Base-by-base conservation (phyloP, 345 rosid genomes). In the Sisymbrium irio region DNA sequence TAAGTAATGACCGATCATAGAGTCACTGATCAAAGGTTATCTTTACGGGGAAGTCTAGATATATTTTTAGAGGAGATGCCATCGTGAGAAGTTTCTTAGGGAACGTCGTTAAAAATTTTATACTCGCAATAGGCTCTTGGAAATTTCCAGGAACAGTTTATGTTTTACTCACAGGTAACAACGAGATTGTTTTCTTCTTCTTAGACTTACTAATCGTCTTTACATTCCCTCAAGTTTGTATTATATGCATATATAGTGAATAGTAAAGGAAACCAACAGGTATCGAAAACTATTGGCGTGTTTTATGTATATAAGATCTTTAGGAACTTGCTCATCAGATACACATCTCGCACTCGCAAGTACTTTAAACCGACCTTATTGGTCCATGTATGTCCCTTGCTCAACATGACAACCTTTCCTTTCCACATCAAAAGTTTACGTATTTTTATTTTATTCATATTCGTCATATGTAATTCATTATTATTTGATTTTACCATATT, bases 321-420 rank as follows among this genome's bases (percentile, higher is more conserved):
- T 27, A 20, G 42, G 11, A 57, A 37, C 32, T 49, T 71, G 67
- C 18, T 36, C 37, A 36, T 36, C 37, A 36, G 36, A 33, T 33
- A 59, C 63, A 55, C 65, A 69, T 44, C 15, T 67, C 25, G 8
- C 56, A 58, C 58, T 67, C 25, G 8, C 56, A 58, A 47, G 27
- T 58, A 58, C 27, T 58, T 33, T 45, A 69, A 49, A 49, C 68
- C 12, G 45, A 50, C 61, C 67, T 40, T 44, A 44, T 44, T 72
- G 76, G 76, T 72, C 69, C 69, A 62, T 62, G 44, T 18, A 50
- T 62, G 35, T 72, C 58, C 62, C 61, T 41, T 63, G 36, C 45
- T 63, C 46, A 54, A 71, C 53, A 37, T 71, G 68, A 39, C 62
- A 49, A 60, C 65, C 20, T 37, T 46, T 46, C 13, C 37, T 65